Evolutionary conservation across 2,329 filamentous ascomycete genomes (phyloP).

Genomic region (Thielaviopsis euricoi): DNA sequence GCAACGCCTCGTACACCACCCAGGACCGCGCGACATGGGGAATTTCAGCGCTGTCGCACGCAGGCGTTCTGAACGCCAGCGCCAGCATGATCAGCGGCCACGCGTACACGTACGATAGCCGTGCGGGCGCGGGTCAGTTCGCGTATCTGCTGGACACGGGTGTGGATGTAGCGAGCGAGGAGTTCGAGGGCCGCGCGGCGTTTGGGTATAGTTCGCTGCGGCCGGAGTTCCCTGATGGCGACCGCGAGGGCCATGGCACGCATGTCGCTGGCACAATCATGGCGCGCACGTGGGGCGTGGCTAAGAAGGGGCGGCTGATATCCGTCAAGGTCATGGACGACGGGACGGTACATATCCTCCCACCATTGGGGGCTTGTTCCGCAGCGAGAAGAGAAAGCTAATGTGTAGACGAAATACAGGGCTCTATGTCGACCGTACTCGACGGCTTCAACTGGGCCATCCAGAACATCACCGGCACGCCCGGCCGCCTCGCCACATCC

Average conservation of each 20-base stretch:
- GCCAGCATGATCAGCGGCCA: neutral
- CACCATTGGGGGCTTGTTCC: too few species aligned
- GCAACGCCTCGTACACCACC: slow-evolving; percentile 10
- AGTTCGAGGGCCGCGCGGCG: slow-evolving; percentile 14
- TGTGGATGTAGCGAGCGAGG: slow-evolving; percentile 13
- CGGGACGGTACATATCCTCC: slow-evolving; percentile 11
- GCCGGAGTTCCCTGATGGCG: slow-evolving; percentile 16
- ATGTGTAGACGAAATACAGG: neutral
- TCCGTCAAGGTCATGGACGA: slow-evolving; percentile 30
- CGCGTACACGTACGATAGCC: slow-evolving; percentile 15
- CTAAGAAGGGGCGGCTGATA: slow-evolving; percentile 27
- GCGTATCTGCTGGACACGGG: slow-evolving; percentile 16
- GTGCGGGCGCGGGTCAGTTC: slow-evolving; percentile 15
- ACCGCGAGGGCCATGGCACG: slow-evolving; percentile 26
- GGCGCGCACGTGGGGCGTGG: slow-evolving; percentile 13
- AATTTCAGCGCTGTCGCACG: slow-evolving; percentile 20
- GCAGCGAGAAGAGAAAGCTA: neutral
- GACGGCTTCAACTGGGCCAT: slow-evolving; percentile 21
- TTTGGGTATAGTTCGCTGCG: slow-evolving; percentile 14
- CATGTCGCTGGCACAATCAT: slow-evolving; percentile 17
- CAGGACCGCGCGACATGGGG: slow-evolving; percentile 19
- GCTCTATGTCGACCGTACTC: slow-evolving; percentile 18
- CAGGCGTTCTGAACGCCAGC: slow-evolving; percentile 13
- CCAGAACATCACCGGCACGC: slow-evolving; percentile 17
- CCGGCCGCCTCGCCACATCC: slow-evolving; percentile 17